phyloP scores from a whole-genome alignment of 805 yeast species.

The Lipomyces yamadae region DNA sequence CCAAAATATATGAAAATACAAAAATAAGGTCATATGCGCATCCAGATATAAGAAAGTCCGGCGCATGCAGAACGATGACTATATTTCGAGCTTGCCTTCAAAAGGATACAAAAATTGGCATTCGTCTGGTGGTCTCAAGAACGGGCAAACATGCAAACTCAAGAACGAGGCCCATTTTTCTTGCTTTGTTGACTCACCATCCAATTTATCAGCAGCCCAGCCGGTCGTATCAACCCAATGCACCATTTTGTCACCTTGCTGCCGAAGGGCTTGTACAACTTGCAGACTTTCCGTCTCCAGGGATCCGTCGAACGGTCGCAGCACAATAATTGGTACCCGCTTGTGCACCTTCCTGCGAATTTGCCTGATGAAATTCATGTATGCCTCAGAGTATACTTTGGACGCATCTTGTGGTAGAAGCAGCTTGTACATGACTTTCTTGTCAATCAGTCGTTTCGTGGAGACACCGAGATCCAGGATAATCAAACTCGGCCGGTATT shows the following conservation, averaged over 20 bases:
- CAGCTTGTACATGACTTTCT: conserved; percentile 16
- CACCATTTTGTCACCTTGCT: conserved; percentile 30
- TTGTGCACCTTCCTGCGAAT: conserved; percentile 33
- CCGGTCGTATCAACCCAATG: conserved; percentile 35
- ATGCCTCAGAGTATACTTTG: conserved; percentile 31
- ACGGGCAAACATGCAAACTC: conserved; percentile 31
- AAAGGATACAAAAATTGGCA: conserved; percentile 34
- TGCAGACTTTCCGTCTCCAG: conserved; percentile 31
- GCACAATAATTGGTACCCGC: conserved; percentile 29
- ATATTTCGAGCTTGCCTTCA: conserved; percentile 20
- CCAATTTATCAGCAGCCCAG: conserved; percentile 23
- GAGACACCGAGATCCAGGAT: conserved; percentile 31
- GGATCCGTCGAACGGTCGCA: conserved; percentile 33
- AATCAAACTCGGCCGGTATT: conserved; percentile 23
- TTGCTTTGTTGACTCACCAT: conserved; percentile 14
- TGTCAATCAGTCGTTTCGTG: conserved; percentile 27
- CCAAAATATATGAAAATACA: no score
- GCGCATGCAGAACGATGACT: not conserved
- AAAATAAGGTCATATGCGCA: no score
- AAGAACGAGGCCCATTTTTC: conserved; percentile 30
- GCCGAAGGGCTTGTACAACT: conserved; percentile 27
- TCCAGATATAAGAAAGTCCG: not conserved
- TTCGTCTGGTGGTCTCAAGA: conserved; percentile 17
- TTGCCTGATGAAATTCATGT: conserved; percentile 25
- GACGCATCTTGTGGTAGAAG: conserved; percentile 35